Conservation (phyloP, 441 rosid species). For the Arabidopsis hybrid region DNA sequence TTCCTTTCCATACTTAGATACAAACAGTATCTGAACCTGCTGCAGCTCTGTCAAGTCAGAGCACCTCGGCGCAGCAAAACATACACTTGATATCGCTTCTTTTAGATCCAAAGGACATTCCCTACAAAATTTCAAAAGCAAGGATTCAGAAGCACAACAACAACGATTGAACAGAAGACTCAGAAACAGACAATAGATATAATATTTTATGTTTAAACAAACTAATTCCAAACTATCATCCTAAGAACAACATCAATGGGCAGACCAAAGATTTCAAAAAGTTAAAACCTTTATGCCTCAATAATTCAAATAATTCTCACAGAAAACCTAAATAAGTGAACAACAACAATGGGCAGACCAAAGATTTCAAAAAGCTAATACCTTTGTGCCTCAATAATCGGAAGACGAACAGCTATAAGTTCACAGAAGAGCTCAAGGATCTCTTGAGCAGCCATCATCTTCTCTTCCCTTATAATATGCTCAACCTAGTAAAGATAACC, state of each 20-base stretch:
- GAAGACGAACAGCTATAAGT: slow-evolving; percentile 89
- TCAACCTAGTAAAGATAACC: slow-evolving; percentile 64
- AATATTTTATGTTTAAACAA: no score
- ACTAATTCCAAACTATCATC: not conserved
- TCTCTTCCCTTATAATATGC: slow-evolving; percentile 94
- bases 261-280: not conserved
- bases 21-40: slow-evolving; percentile 88
- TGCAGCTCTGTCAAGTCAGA: slow-evolving; percentile 89
- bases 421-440: slow-evolving; percentile 88
- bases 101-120: slow-evolving; percentile 96
- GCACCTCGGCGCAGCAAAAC: slow-evolving; percentile 99
- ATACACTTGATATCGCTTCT: slow-evolving; percentile 93
- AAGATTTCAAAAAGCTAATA: slow-evolving; percentile 34
- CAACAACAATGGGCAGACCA: not conserved
- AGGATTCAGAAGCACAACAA: slow-evolving; percentile 1
- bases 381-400: slow-evolving; percentile 89
- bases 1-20: slow-evolving; percentile 84
- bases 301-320: slow-evolving; percentile 46
- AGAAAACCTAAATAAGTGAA: not conserved
- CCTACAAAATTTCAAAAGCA: slow-evolving; percentile 49
- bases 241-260: not conserved
- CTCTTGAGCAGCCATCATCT: slow-evolving; percentile 99
- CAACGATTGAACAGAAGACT: not conserved
- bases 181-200: not conserved
- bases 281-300: slow-evolving; percentile 77